Evolutionary conservation across 495 filamentous ascomycete species (phyloP), one percentile per base, ranked within the genome.

Genomic region (Staphylotrichum tortipilum): DNA sequence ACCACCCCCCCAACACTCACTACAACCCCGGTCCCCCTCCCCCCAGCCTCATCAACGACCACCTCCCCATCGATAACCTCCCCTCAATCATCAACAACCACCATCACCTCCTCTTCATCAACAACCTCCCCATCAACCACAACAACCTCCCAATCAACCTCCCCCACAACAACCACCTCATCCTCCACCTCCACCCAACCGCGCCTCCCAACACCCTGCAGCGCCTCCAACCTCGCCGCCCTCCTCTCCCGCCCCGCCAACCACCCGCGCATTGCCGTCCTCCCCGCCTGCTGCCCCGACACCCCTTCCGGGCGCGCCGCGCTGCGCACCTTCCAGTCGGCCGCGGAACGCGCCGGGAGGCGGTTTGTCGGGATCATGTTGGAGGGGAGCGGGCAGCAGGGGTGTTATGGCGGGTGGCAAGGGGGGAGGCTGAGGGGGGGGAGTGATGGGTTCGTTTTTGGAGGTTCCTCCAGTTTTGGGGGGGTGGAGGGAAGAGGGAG

Each of bases 231-330:
- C 44, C 52, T 64, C 4, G 37, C 51, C 28, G 39, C 47, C 21
- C 34, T 62, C 4, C 56, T 64, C 18, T n/a, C 43, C 11, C 36
- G 23, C 28, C 52, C 56, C 2, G 7, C 12, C 22, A 54, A 57
- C 44, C 5, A 10, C 7, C 12, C 24, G 24, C 56, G 59, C 21
- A 40, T 60, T 7, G 55, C 52, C 24, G 46, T 65, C 24, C 34
- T 65, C 5, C 49, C 59, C 14, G 29, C 49, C 39, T 57, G 28
- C 49, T 42, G 34, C 3, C 56, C 56, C 33, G 59, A 61, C 37
- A 57, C 49, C 4, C 47, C 53, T 1, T 36, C 23, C 3, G 62
- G 59, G 2, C 59, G 50, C 15, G 37, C 52, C 12, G 26, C 46
- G n/a, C 36, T 58, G 10, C 28, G 21, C 14, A 48, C 47, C 3